Evolutionary conservation across 805 yeast genomes (phyloP), one percentile per base, ranked within the genome.

Genomic region (Teunomyces tritomae): DNA sequence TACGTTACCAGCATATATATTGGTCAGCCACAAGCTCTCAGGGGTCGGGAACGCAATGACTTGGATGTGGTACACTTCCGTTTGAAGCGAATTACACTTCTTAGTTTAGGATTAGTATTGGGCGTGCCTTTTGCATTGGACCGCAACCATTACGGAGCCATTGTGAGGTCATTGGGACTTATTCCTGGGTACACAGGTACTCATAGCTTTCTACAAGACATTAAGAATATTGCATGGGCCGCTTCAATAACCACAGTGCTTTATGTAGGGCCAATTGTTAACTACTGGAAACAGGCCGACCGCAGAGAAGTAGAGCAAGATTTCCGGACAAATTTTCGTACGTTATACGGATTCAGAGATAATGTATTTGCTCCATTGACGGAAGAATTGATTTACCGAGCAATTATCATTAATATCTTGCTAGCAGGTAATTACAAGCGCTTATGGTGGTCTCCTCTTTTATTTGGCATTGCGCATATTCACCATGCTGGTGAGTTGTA

Each of bases 391-490:
- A 77, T 87, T 1, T 89, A 83, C 59, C 71, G 95, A 1, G 71
- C 84, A 0, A 74, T 53, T 49, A 77, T 50, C 48, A 70, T 48
- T 53, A 66, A 40, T 47, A 64, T 48, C 57, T 62, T 54, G 46
- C 35, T 48, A 14, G 20, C 48, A 1, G 33, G 37, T 0, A 30
- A 29, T 8, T 13, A 16, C 28, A 28, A 17, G 8, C 24, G 8
- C 28, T 39, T 41, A 7, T 13, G 26, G 29, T 47, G 50, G 52
- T 76, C 87, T 1, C 94, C 96, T 1, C 56, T 81, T 6, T 72
- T 82, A 47, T 89, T 89, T 68, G 90, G 91, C 1, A 56, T 85
- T 24, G 94, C 95, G 0, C 96, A 89, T 64, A 43, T 85, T 17
- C 92, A 89, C 59, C 96, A 89, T 61, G 89, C 80, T 2, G 71